These are phyloP conservation scores for Nelumbo lutea DNA, from an alignment of 164 flowering plant genomes.

Conservation along the genomic window DNA sequence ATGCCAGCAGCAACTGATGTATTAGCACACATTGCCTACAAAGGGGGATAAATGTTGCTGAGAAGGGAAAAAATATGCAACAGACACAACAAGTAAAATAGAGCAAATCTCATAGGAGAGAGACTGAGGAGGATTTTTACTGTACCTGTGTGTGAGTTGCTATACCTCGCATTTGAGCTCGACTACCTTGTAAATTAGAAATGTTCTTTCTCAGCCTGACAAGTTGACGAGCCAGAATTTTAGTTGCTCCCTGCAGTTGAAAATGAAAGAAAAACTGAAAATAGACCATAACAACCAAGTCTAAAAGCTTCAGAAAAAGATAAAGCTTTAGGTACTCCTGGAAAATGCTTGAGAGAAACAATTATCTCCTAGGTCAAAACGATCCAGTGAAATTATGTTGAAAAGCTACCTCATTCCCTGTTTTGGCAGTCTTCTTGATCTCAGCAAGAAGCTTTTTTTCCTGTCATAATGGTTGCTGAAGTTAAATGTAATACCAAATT, in stretches of 20 bases:
- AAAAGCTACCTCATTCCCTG: conserved; percentile 77
- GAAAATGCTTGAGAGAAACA: background rate
- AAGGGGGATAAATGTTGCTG: conserved; percentile 6
- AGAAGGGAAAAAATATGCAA: background rate
- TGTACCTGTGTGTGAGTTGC: conserved; percentile 90
- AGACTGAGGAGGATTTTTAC: background rate
- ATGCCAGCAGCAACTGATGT: conserved; percentile 85
- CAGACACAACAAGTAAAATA: background rate
- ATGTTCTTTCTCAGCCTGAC: conserved; percentile 88
- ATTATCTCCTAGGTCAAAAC: background rate
- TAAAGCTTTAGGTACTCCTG: background rate
- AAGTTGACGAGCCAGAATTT: conserved; percentile 82
- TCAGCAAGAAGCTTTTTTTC: conserved; percentile 92
- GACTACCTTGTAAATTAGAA: conserved; percentile 80
- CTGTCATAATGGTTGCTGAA: conserved; percentile 33
- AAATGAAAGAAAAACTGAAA: background rate
- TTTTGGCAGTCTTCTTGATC: conserved; percentile 91
- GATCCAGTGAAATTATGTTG: conserved; percentile 1
- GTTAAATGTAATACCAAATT: conserved; percentile 5
- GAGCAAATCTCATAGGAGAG: background rate
- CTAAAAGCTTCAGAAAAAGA: background rate
- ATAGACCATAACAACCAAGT: background rate
- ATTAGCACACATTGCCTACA: conserved; percentile 84
- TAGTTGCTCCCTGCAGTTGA: conserved; percentile 68
- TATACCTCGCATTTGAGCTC: conserved; percentile 93